Evolutionary conservation across 2,329 filamentous ascomycete genomes (phyloP).

Genomic region (Curvularia sp.): DNA sequence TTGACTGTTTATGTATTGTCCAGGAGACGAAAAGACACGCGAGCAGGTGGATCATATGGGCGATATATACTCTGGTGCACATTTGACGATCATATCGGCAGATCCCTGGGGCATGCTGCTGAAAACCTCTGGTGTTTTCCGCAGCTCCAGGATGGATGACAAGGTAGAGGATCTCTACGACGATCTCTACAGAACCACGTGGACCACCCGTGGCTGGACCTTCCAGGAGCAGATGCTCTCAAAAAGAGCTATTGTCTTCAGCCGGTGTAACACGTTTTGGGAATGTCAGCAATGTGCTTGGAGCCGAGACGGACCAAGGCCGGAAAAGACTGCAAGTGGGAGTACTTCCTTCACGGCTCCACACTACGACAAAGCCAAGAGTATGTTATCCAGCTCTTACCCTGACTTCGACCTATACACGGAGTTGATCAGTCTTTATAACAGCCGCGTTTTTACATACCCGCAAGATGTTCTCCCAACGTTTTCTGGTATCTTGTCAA

Average conservation of each 20-base stretch:
- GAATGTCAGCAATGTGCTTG: neutral
- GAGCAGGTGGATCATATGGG: neutral
- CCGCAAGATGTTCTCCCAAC: neutral
- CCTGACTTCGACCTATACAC: neutral
- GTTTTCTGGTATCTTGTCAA: neutral
- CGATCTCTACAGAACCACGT: neutral
- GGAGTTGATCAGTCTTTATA: neutral
- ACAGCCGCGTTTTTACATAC: neutral
- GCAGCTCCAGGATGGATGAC: neutral
- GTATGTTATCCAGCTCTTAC: neutral
- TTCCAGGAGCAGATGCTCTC: constrained; percentile 3
- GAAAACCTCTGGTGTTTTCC: neutral
- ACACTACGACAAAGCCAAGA: no score
- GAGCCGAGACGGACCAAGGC: neutral
- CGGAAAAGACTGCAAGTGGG: neutral
- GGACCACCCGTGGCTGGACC: neutral
- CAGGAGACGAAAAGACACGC: neutral
- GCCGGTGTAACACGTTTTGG: neutral
- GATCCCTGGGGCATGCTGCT: neutral
- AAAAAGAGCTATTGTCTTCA: neutral
- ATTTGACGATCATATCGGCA: neutral
- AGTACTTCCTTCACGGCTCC: neutral
- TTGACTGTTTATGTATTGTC: neutral
- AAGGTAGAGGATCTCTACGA: neutral
- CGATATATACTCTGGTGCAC: neutral